A percentile compares a stretch with the other conserved stretches of the same genome.
Conservation (phyloP, 768 basidiomycete species). For the Dioszegia hungarica region DNA sequence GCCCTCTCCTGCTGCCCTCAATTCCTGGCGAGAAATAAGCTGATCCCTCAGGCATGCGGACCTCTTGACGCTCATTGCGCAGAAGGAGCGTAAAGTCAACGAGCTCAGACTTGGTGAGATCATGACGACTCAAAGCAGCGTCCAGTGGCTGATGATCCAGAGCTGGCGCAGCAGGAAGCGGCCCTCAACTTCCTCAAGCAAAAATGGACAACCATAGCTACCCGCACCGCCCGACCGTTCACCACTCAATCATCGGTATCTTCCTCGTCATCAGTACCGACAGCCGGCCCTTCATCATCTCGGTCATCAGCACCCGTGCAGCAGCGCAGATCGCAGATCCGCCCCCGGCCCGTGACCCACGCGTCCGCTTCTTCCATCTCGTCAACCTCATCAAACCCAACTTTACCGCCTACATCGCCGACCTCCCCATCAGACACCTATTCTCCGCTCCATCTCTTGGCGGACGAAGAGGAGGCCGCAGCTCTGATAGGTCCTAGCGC, state of each 20-base stretch:
- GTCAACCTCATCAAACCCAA: not conserved
- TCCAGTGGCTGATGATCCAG: constrained; percentile 14
- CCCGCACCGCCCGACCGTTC: constrained; percentile 17
- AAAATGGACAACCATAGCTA: constrained; percentile 34
- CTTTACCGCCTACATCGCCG: not conserved
- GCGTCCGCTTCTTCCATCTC: not conserved
- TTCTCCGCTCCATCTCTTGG: not conserved
- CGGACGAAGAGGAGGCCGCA: not conserved
- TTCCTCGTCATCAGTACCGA: not conserved
- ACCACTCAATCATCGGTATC: not conserved
- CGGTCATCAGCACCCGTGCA: not conserved
- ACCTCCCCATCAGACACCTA: not conserved
- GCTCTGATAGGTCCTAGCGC: not conserved
- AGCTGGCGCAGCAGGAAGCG: constrained; percentile 31
- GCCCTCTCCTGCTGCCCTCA: not conserved
- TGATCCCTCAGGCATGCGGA: constrained; percentile 33
- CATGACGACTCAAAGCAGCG: not conserved
- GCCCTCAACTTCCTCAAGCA: constrained; percentile 31
- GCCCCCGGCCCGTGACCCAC: not conserved
- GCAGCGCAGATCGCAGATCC: not conserved
- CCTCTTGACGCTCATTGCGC: constrained; percentile 34
- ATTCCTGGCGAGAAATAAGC: not conserved
- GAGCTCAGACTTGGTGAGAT: constrained; percentile 35
- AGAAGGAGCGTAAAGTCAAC: constrained; percentile 34
- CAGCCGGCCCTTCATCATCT: not conserved